Evolutionary conservation across 306 rosid species (phyloP).

Genomic region (Pueraria montana): DNA sequence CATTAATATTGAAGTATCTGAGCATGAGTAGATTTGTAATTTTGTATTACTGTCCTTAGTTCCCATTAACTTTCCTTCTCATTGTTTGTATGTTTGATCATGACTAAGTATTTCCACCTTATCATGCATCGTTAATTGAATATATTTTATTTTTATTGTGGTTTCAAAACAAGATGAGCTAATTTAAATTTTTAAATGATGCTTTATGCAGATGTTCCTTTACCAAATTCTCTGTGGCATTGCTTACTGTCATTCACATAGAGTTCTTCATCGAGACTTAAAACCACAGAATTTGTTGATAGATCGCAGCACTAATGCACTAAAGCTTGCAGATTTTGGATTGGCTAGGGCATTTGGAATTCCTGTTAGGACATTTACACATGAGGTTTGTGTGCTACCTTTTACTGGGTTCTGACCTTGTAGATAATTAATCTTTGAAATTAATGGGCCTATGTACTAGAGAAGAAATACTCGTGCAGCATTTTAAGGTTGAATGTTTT

Average conservation of each 20-base stretch:
- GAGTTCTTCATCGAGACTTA: constrained; percentile 97
- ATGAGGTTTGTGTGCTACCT: constrained; percentile 72
- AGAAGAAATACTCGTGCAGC: constrained; percentile 14
- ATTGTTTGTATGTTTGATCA: constrained; percentile 24
- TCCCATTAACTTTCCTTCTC: constrained; percentile 21
- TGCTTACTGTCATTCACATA: constrained; percentile 97
- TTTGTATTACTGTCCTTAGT: neutral
- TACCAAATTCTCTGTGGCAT: constrained; percentile 99
- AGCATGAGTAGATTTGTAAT: constrained; percentile 8
- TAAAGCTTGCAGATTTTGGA: constrained; percentile 99
- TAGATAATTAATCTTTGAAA: constrained; percentile 32
- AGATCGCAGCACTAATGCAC: constrained; percentile 83
- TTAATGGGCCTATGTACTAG: constrained; percentile 20
- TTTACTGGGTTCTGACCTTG: constrained; percentile 30
- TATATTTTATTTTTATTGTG: constrained; percentile 33
- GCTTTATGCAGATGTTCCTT: constrained; percentile 86
- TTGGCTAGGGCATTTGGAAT: constrained; percentile 99
- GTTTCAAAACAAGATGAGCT: constrained; percentile 12
- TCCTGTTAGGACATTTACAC: constrained; percentile 98
- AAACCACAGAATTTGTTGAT: constrained; percentile 96
- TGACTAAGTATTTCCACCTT: constrained; percentile 26
- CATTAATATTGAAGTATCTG: constrained; percentile 21
- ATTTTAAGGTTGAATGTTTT: constrained; percentile 21
- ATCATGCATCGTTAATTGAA: constrained; percentile 25
- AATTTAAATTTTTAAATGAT: constrained; percentile 40